Evolutionary conservation across 345 rosid species (phyloP).

Genomic region (Lepidium aucheri): DNA sequence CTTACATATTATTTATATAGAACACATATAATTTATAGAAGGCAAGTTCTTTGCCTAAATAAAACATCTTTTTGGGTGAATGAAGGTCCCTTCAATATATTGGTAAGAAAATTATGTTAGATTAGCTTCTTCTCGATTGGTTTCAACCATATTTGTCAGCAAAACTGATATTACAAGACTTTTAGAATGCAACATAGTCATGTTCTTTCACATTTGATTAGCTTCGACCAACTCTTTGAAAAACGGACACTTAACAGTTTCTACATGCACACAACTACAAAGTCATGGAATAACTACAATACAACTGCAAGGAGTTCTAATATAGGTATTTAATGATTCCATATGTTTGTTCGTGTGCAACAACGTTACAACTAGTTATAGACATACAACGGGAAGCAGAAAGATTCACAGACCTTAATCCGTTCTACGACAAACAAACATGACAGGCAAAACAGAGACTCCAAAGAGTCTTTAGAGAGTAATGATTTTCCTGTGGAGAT

Average conservation of each 20-base stretch:
- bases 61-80: not conserved
- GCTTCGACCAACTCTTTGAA: not conserved
- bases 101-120: not conserved
- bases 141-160: not conserved
- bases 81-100: not conserved
- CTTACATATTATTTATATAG: not conserved
- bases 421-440: conserved; percentile 23
- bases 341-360: conserved; percentile 4
- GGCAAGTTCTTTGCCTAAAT: not conserved
- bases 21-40: not conserved
- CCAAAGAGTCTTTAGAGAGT: conserved; percentile 18
- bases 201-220: not conserved
- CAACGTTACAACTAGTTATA: conserved; percentile 16
- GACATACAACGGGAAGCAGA: conserved; percentile 10
- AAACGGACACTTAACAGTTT: not conserved
- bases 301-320: not conserved
- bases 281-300: not conserved
- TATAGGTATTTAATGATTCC: not conserved
- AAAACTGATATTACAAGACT: not conserved
- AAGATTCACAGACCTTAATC: conserved; percentile 4
- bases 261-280: not conserved
- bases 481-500: conserved; percentile 63
- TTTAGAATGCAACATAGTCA: not conserved
- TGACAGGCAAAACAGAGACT: conserved; percentile 9
- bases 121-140: not conserved